phyloP scores from a whole-genome alignment of 2,329 filamentous ascomycete species.

The Aspergillus sp. region DNA sequence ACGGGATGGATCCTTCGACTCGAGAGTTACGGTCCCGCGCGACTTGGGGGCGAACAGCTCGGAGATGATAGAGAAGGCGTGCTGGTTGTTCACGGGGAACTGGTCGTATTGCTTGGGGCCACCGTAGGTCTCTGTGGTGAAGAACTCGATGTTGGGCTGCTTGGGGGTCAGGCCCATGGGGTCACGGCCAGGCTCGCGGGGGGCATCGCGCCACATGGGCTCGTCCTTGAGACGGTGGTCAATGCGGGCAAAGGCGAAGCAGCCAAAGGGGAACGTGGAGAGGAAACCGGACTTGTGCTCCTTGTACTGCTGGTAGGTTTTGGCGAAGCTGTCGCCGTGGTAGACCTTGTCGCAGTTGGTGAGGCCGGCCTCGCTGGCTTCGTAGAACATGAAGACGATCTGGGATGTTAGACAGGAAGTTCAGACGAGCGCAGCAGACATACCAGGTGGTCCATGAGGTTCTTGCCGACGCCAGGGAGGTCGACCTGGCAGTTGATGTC shows the following conservation, averaged over 20 bases:
- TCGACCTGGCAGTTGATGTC: conserved; percentile 48
- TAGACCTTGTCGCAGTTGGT: conserved; percentile 60
- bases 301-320: conserved; percentile 57
- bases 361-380: conserved; percentile 52
- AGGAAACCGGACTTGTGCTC: conserved; percentile 59
- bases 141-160: conserved; percentile 50
- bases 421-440: conserved; percentile 13
- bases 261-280: conserved; percentile 63
- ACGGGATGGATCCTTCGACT: conserved; percentile 48
- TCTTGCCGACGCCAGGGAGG: conserved; percentile 54
- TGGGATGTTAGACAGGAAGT: conserved; percentile 18
- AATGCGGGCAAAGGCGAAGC: conserved; percentile 62
- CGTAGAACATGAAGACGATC: conserved; percentile 62
- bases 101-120: conserved; percentile 23
- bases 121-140: conserved; percentile 62
- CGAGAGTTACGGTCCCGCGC: conserved; percentile 55
- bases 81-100: conserved; percentile 26
- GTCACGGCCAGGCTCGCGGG: conserved; percentile 54
- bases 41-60: conserved; percentile 60
- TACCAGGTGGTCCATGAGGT: conserved; percentile 55
- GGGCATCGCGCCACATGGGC: conserved; percentile 55
- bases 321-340: conserved; percentile 53
- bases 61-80: conserved; percentile 59
- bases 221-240: conserved; percentile 59
- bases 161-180: conserved; percentile 59